Evolutionary conservation across 805 yeast genomes (phyloP).

Genomic region (Pichia nakasei): DNA sequence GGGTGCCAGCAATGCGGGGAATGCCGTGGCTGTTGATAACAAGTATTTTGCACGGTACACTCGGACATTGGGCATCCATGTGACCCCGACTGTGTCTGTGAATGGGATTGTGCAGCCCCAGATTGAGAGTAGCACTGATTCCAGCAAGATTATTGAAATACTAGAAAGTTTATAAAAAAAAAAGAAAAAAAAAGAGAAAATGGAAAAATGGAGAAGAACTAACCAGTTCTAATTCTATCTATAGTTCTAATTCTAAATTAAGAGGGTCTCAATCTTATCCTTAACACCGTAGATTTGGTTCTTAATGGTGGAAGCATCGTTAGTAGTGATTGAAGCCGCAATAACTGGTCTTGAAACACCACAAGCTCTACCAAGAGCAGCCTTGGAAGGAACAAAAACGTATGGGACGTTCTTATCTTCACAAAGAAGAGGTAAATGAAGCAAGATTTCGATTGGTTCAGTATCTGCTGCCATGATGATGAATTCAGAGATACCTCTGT

Average conservation of each 20-base stretch:
- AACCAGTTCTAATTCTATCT: too few relatives aligned
- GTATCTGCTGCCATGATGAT: constrained; percentile 99
- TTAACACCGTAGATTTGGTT: constrained; percentile 94
- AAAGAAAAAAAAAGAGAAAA: constrained; percentile 14
- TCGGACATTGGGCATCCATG: constrained; percentile 72
- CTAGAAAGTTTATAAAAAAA: constrained; percentile 22
- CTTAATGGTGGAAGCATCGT: constrained; percentile 96
- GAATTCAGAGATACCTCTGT: constrained; percentile 99
- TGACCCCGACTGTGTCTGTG: constrained; percentile 72
- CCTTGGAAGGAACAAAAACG: constrained; percentile 97
- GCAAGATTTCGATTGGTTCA: constrained; percentile 96
- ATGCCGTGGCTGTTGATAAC: constrained; percentile 48
- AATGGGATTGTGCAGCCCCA: constrained; percentile 54
- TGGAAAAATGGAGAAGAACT: too few relatives aligned
- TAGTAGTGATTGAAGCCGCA: constrained; percentile 96
- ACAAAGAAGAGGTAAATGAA: constrained; percentile 94
- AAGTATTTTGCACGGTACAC: constrained; percentile 67
- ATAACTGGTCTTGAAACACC: constrained; percentile 99
- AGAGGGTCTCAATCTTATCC: constrained; percentile 97
- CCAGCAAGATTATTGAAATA: constrained; percentile 34
- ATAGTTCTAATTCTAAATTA: constrained; percentile 53
- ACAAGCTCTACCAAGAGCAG: constrained; percentile 99
- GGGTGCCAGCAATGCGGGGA: constrained; percentile 47
- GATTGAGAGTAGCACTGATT: constrained; percentile 55
- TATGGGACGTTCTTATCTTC: constrained; percentile 99